A percentile compares a stretch with the other conserved stretches of the same genome.
Conservation (phyloP, 208 protist genomes). For the Porcisia deanei region DNA sequence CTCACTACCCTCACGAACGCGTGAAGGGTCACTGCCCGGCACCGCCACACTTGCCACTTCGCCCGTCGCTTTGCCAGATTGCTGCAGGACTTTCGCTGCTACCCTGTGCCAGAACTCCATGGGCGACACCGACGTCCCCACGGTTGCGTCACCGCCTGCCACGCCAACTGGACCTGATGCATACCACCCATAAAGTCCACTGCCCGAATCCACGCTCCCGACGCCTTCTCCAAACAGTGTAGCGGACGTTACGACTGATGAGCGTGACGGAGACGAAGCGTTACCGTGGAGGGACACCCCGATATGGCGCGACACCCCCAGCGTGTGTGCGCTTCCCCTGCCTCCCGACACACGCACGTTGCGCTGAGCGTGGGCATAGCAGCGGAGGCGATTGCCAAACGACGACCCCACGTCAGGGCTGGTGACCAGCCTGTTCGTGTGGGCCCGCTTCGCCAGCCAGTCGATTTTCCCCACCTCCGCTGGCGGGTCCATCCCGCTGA, state of each 20-base stretch:
- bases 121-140: slow-evolving; percentile 7
- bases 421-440: background rate
- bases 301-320: background rate
- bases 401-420: background rate
- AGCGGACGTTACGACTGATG: background rate
- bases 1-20: slow-evolving; percentile 9
- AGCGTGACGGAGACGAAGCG: background rate
- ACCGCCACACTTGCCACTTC: background rate
- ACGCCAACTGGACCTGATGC: background rate
- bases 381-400: background rate
- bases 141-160: background rate
- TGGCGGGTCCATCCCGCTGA: background rate
- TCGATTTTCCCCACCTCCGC: background rate
- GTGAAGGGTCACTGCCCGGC: background rate
- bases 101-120: slow-evolving; percentile 29
- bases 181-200: background rate
- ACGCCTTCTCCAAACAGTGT: background rate
- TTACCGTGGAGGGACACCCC: background rate
- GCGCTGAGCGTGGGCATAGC: background rate
- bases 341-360: background rate
- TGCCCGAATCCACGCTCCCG: background rate
- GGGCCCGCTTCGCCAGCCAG: background rate
- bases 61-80: background rate
- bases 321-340: background rate
- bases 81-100: slow-evolving; percentile 22